Evolutionary conservation across 2,329 filamentous ascomycete genomes (phyloP).

Genomic region (Penicillium sp.): DNA sequence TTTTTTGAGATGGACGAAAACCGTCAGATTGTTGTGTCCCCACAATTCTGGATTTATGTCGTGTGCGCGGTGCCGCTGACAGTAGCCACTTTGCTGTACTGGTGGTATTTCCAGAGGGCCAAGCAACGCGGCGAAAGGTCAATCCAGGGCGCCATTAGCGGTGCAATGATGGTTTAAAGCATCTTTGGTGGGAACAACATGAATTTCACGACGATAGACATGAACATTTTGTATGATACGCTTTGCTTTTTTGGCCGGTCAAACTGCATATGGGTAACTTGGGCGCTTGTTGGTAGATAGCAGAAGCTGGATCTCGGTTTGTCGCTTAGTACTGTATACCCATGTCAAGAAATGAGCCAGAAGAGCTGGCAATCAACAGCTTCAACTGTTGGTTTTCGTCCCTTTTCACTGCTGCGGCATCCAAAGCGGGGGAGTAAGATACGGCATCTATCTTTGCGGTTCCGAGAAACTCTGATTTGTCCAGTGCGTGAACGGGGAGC

Average conservation of each 20-base stretch:
- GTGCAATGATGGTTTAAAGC: not conserved
- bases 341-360: constrained; percentile 8
- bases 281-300: not conserved
- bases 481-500: constrained; percentile 3
- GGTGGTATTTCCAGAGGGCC: constrained; percentile 19
- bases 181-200: not conserved
- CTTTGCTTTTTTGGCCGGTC: not conserved
- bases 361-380: constrained; percentile 10
- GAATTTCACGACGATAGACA: not conserved
- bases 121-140: constrained; percentile 10
- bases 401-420: constrained; percentile 6
- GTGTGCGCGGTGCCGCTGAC: constrained; percentile 38
- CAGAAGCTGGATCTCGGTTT: not conserved
- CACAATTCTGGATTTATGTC: constrained; percentile 48
- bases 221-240: not conserved
- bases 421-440: constrained; percentile 7
- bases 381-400: not conserved
- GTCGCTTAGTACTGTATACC: not conserved
- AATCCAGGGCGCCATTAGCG: not conserved
- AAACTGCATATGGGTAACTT: not conserved
- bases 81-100: constrained; percentile 35
- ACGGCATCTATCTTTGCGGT: constrained; percentile 9
- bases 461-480: not conserved
- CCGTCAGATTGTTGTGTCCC: constrained; percentile 35
- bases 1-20: constrained; percentile 43